A percentile compares a stretch with the other conserved stretches of the same genome.
phyloP scores from a whole-genome alignment of 768 basidiomycete species.

The Termitomyces sp. region DNA sequence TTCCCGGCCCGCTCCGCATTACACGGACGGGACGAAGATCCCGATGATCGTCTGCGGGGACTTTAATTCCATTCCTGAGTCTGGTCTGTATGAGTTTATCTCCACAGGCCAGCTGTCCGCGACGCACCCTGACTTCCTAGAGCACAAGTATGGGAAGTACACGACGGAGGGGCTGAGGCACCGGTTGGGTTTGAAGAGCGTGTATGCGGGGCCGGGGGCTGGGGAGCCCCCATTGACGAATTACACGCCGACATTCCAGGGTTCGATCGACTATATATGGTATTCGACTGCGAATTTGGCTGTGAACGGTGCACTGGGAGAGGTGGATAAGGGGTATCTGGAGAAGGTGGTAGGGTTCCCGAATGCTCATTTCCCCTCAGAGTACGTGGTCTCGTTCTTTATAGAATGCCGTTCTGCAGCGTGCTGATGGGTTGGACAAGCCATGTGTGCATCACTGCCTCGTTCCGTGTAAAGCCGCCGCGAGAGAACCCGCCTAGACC shows the following conservation, averaged over 20 bases:
- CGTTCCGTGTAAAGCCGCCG: slow-evolving; percentile 79
- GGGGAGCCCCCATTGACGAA: slow-evolving; percentile 75
- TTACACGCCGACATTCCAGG: slow-evolving; percentile 83
- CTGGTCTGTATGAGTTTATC: slow-evolving; percentile 91
- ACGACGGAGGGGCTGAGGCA: slow-evolving; percentile 88
- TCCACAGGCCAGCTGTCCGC: slow-evolving; percentile 63
- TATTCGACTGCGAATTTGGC: slow-evolving; percentile 71
- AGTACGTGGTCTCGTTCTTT: slow-evolving; percentile 57
- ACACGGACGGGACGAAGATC: slow-evolving; percentile 84
- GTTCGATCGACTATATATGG: slow-evolving; percentile 93
- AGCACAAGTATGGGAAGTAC: slow-evolving; percentile 86
- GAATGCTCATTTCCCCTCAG: slow-evolving; percentile 93
- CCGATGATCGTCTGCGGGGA: slow-evolving; percentile 93
- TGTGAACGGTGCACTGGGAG: slow-evolving; percentile 82
- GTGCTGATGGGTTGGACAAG: slow-evolving; percentile 31
- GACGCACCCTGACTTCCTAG: slow-evolving; percentile 90
- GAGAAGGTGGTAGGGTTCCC: slow-evolving; percentile 95
- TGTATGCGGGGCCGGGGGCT: slow-evolving; percentile 57
- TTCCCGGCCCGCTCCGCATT: slow-evolving; percentile 57
- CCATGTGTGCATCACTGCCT: slow-evolving; percentile 66
- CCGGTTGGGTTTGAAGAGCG: slow-evolving; percentile 76
- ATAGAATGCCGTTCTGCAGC: slow-evolving; percentile 2
- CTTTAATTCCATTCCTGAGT: slow-evolving; percentile 85
- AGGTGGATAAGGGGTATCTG: slow-evolving; percentile 81
- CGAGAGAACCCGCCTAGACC: slow-evolving; percentile 35